Base-by-base conservation (phyloP, 2,329 filamentous ascomycete species). In the Xylaria arbuscula region DNA sequence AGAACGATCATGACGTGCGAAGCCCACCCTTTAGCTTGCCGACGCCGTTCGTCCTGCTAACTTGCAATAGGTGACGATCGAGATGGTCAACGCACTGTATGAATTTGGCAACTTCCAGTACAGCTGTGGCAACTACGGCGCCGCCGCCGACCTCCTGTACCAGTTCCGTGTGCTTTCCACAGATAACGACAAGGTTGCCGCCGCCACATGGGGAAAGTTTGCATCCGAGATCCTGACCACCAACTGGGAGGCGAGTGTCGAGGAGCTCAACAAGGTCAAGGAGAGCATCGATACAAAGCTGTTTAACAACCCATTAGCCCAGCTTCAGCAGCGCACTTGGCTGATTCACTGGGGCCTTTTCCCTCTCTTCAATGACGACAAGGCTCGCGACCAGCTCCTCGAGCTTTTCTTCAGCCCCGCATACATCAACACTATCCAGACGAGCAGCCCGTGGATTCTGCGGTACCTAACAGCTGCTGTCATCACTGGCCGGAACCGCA, bases 351-450 rank as follows among this genome's bases (percentile, higher is more conserved):
- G 96, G 94, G 91, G 93, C 54, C 90, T 99, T 70, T 99, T 98
- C 89, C 95, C 96, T 70, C 94, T 98, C 84, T 99, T 98, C 89
- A 98, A 99, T 89, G 91, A 93, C 84, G 95, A 98, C 78, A 87
- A 90, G 73, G 93, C 93, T 67, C 93, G 95, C 78, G 96, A 99
- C 79, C 89, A 89, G 75, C 88, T 99, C 76, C 93, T 96, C 78
- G 96, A 99, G 76, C 90, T 98, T 80, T 96, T 98, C 88, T 98
- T 99, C 89, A 97, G 92, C 72, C 92, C 94, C 72, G 89, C 93
- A 76, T 99, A 93, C 87, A 99, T 99, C 89, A 99, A 98, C 89
- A 98, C 95, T 76, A 98, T 99, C 81, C 96, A 99, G 88, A 98
- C 96, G 68, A 92, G 90, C 77, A 98, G 94, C 86, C 95, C 96